Conservation (phyloP, 2,329 filamentous ascomycete genomes). For the Nigrospora oryzae region DNA sequence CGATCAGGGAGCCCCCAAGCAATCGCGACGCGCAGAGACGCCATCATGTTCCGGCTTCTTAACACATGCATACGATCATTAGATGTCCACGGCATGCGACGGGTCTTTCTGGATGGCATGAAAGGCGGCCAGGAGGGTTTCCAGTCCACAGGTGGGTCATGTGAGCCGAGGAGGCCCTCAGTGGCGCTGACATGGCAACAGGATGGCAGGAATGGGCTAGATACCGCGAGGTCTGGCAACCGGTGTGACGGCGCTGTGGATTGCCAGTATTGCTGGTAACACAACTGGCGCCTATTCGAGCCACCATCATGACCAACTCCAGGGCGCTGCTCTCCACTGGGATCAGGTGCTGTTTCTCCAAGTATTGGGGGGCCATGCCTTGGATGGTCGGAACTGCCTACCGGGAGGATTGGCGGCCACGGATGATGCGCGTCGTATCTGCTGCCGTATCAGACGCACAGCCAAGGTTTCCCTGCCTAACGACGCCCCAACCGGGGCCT, state of each 20-base stretch:
- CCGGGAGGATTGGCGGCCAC: too few relatives aligned
- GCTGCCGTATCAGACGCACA: too few relatives aligned
- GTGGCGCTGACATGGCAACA: conserved; percentile 13
- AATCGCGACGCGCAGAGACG: conserved; percentile 33
- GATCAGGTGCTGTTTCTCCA: too few relatives aligned
- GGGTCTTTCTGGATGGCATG: conserved; percentile 48
- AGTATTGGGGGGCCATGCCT: too few relatives aligned
- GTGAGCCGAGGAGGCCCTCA: conserved; percentile 1
- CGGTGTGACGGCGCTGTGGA: conserved; percentile 14
- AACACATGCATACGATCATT: conserved; percentile 41
- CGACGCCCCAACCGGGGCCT: too few relatives aligned
- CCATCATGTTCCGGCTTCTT: conserved; percentile 43
- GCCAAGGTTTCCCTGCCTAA: too few relatives aligned
- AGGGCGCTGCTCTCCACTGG: too few relatives aligned
- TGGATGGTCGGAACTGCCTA: too few relatives aligned
- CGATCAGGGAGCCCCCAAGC: not conserved
- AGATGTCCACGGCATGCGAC: conserved; percentile 39
- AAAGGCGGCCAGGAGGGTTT: conserved; percentile 41
- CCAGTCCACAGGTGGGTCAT: conserved; percentile 40
- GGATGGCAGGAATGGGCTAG: conserved; percentile 51
- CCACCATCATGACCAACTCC: too few relatives aligned
- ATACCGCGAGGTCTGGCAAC: conserved; percentile 47
- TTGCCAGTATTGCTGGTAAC: too few relatives aligned
- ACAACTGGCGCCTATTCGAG: too few relatives aligned
- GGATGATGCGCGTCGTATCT: too few relatives aligned